These are phyloP conservation scores for Starmerella scarabaei DNA, from an alignment of 805 yeast genomes.

Conservation along the genomic window DNA sequence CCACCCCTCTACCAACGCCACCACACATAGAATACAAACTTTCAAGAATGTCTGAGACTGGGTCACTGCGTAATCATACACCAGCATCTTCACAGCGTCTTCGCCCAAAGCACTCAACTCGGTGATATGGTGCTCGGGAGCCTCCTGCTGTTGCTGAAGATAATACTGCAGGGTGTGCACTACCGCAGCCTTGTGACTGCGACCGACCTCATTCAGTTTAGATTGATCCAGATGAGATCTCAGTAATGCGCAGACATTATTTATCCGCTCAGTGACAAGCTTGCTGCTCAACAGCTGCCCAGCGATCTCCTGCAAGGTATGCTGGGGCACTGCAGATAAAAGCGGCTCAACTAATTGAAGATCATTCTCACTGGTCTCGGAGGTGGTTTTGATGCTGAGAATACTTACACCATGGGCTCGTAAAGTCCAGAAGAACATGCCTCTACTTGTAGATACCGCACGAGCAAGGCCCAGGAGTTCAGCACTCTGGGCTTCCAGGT, in stretches of 20 bases:
- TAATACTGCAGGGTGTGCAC: not conserved
- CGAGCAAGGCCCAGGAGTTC: conserved; percentile 46
- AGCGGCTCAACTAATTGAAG: conserved; percentile 2
- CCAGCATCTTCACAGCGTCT: conserved; percentile 12
- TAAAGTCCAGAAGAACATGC: conserved; percentile 15
- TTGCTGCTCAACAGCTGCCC: conserved; percentile 4
- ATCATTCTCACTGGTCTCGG: not conserved
- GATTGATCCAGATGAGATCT: conserved; percentile 2
- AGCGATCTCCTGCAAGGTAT: not conserved
- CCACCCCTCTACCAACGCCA: conserved; percentile 21
- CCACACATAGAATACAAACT: conserved; percentile 5
- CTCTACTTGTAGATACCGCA: conserved; percentile 17
- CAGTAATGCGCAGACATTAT: conserved; percentile 5
- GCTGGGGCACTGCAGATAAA: conserved; percentile 2
- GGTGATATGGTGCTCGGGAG: not conserved
- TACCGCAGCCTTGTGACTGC: not conserved
- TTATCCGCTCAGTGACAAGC: conserved; percentile 9
- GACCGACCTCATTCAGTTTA: conserved; percentile 10
- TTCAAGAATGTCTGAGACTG: conserved; percentile 8
- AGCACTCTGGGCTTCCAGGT: conserved; percentile 45
- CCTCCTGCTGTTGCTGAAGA: not conserved
- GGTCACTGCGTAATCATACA: conserved; percentile 8
- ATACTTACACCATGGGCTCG: conserved; percentile 7
- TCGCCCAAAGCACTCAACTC: conserved; percentile 13
- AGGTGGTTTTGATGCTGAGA: conserved; percentile 1